Evolutionary conservation across 352 stramenopile species (phyloP).

Genomic region (Pythium aquatile): DNA sequence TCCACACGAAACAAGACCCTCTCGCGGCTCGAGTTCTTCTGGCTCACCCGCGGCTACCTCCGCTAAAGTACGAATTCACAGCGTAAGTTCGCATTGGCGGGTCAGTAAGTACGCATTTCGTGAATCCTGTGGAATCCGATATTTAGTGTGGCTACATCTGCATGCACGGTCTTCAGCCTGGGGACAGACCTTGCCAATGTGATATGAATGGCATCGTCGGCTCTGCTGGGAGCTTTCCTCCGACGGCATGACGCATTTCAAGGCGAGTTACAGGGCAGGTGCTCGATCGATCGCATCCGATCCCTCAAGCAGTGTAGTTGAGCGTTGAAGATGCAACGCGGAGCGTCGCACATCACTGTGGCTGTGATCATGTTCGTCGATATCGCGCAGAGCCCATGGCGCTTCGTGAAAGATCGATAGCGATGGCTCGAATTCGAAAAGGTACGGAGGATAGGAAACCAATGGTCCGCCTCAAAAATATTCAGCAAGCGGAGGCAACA

Average conservation of each 20-base stretch:
- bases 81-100: not conserved
- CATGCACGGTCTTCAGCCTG: too few species aligned
- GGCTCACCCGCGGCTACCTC: not conserved
- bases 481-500: too few species aligned
- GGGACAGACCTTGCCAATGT: too few species aligned
- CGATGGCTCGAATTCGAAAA: not conserved
- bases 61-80: not conserved
- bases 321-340: constrained; percentile 16
- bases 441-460: too few species aligned
- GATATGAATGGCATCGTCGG: too few species aligned
- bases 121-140: not conserved
- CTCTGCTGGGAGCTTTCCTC: too few species aligned
- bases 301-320: too few species aligned
- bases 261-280: too few species aligned
- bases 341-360: not conserved
- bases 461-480: too few species aligned
- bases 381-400: not conserved
- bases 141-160: not conserved
- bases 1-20: constrained; percentile 3
- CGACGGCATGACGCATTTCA: too few species aligned
- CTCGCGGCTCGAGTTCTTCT: not conserved
- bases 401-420: not conserved
- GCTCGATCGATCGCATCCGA: too few species aligned
- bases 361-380: constrained; percentile 10
- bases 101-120: not conserved